Evolutionary conservation across 441 rosid species (phyloP).

Genomic region (Macaranga tanarius): DNA sequence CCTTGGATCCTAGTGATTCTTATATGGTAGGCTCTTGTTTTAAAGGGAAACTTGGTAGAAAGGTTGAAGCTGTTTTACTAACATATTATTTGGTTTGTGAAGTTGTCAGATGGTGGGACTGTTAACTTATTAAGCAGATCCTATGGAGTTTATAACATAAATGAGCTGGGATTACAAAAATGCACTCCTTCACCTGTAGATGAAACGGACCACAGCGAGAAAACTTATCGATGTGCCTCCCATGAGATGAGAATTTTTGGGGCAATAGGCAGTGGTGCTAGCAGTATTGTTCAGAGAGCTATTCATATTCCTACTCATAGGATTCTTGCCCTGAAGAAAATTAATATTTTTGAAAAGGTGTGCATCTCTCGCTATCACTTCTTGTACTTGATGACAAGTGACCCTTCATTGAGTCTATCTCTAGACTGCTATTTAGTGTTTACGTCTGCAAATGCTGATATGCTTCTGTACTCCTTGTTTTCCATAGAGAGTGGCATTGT

Average conservation of each 20-base stretch:
- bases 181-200: conserved; percentile 59
- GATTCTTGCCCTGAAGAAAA: conserved; percentile 81
- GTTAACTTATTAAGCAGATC: conserved; percentile 91
- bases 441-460: background rate
- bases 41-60: conserved; percentile 11
- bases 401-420: background rate
- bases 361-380: conserved; percentile 9
- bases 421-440: background rate
- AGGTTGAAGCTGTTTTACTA: conserved; percentile 6
- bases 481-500: background rate
- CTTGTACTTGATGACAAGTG: background rate
- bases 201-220: conserved; percentile 61
- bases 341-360: conserved; percentile 89
- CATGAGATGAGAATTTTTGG: conserved; percentile 89
- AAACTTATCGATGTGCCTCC: conserved; percentile 83
- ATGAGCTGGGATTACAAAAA: conserved; percentile 90
- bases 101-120: conserved; percentile 88
- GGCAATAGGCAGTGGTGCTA: conserved; percentile 90
- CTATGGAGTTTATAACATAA: conserved; percentile 83
- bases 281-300: conserved; percentile 93
- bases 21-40: conserved; percentile 50
- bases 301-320: conserved; percentile 77
- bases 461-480: background rate
- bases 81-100: conserved; percentile 25
- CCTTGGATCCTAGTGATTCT: conserved; percentile 66